Evolutionary conservation across 345 rosid genomes (phyloP).

Genomic region (Acer negundo): DNA sequence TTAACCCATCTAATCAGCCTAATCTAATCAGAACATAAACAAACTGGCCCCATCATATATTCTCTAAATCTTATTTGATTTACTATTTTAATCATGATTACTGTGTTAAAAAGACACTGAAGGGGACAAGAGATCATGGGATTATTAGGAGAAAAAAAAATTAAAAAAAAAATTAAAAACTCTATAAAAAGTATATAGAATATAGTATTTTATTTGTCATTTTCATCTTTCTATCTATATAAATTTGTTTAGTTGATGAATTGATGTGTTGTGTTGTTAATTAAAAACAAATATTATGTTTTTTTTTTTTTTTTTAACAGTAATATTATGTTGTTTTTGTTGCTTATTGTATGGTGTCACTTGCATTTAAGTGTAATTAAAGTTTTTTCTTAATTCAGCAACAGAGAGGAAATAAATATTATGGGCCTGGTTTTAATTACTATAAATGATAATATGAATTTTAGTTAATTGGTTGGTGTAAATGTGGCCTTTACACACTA

Average conservation of each 20-base stretch:
- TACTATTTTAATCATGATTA: conserved; percentile 32
- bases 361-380: too few species aligned
- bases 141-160: neutral
- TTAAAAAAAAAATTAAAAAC: too few species aligned
- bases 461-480: too few species aligned
- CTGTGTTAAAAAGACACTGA: conserved; percentile 31
- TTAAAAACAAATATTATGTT: too few species aligned
- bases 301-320: too few species aligned
- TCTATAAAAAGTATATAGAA: too few species aligned
- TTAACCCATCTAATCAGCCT: conserved; percentile 13
- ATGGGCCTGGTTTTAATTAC: neutral
- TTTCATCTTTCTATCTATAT: conserved; percentile 11
- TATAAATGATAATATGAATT: too few species aligned
- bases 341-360: too few species aligned
- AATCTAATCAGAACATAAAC: neutral
- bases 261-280: too few species aligned
- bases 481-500: too few species aligned
- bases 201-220: neutral
- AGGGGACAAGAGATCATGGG: conserved; percentile 51
- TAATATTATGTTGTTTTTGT: too few species aligned
- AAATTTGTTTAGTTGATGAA: neutral
- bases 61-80: conserved; percentile 38
- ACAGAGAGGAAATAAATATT: neutral
- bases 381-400: too few species aligned
- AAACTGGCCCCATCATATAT: conserved; percentile 48